Base-by-base conservation (phyloP, 768 basidiomycete species). In the Psilocybe subaeruginosa region DNA sequence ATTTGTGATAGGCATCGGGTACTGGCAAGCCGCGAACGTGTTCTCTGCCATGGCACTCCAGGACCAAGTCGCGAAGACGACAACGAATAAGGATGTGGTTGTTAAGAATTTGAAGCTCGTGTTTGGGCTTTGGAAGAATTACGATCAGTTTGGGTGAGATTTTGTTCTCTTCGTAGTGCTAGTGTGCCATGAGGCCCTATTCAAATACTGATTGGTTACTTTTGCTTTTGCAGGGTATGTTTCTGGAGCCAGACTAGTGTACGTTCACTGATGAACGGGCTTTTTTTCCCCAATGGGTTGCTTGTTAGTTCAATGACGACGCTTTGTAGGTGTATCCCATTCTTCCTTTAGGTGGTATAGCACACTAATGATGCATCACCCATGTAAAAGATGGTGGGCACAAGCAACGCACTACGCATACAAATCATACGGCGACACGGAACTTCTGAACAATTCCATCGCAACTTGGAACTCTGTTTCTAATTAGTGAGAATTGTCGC, bases 21-120 rank as follows among this genome's bases (percentile, higher is more conserved):
- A 76, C 60, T 85, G 84, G 84, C 82, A 84, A 64, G 73, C 80
- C 23, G 84, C 74, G 1, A 85, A 85, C 54, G 82, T 78, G 8
- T 81, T 75, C 70, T 80, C 82, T 16, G 78, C 77, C n/a, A 74
- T 81, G 72, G 83, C 81, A 1, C 82, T 83, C 49, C 78, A 80
- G 39, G 82, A 84, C 60, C 66, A 73, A 31, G 69, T 75, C 11
- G 70, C 78, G 1, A 70, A 71, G n/a, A 77, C 73, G 8, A 78
- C 68, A 4, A 71, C 69, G 11, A 78, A 81, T 60, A 64, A 80
- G 59, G 71, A 68, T 0, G 60, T 64, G 19, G 81, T 83, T 11
- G 68, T 77, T 5, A 69, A 72, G 39, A 78, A 78, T 50, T 68
- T 82, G 31, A 79, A 80, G 50, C 75, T 71, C 12, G 82, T 75